Conservation (phyloP, 805 yeast genomes). For the Millerozyma acaciae region DNA sequence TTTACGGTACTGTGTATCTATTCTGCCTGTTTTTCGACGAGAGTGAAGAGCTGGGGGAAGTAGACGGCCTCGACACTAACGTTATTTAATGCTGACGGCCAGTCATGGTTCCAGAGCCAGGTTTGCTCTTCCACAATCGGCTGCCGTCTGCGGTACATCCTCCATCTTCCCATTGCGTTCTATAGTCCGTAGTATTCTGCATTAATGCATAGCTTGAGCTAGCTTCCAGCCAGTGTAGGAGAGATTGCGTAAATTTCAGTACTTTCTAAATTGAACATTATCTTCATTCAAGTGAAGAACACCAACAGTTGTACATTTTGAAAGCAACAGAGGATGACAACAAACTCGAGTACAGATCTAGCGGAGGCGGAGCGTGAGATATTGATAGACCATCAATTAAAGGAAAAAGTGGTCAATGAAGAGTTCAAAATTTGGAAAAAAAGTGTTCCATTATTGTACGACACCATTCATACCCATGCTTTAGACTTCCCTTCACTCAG, state of each 20-base stretch:
- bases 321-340: no score
- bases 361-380: slow-evolving; percentile 34
- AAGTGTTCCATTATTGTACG: slow-evolving; percentile 74
- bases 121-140: no score
- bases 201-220: no score
- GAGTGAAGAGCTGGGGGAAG: slow-evolving; percentile 24
- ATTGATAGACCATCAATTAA: slow-evolving; percentile 45
- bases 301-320: no score
- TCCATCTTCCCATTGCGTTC: no score
- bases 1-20: slow-evolving; percentile 77
- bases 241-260: no score
- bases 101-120: no score
- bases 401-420: slow-evolving; percentile 66
- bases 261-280: no score
- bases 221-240: no score
- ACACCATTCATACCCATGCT: slow-evolving; percentile 64
- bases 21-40: slow-evolving; percentile 74
- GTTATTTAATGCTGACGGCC: slow-evolving; percentile 20
- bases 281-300: no score
- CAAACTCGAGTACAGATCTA: slow-evolving; percentile 11
- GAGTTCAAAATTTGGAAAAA: slow-evolving; percentile 82
- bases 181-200: no score
- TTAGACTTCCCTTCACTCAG: slow-evolving; percentile 69
- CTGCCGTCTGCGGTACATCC: no score
- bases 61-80: slow-evolving; percentile 19